Percentiles rank a stretch among this genome's conserved stretches.
Conservation (phyloP, 192 early-diverging fungal genomes). For the Umbelopsis sp. region DNA sequence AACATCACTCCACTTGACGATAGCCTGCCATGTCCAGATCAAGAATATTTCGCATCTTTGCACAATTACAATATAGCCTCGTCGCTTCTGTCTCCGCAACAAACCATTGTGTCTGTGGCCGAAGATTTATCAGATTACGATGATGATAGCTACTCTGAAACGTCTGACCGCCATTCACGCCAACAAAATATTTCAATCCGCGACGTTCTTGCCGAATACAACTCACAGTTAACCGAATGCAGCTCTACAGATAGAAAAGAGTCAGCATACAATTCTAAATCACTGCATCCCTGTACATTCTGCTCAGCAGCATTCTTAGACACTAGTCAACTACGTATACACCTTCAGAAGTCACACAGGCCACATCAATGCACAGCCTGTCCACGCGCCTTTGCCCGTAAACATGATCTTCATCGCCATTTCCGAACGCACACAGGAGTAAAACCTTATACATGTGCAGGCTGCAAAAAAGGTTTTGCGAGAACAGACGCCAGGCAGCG, state of each 20-base stretch:
- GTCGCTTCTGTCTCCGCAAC: background rate
- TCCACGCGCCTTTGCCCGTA: constrained; percentile 63
- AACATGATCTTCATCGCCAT: constrained; percentile 76
- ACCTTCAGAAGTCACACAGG: constrained; percentile 30
- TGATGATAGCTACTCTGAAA: background rate
- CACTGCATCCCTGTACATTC: background rate
- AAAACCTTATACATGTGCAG: constrained; percentile 64
- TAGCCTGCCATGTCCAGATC: background rate
- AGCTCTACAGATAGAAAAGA: too few relatives aligned
- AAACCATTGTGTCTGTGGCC: background rate
- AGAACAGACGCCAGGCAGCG: constrained; percentile 72
- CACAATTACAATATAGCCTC: background rate
- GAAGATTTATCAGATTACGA: background rate
- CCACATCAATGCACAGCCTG: constrained; percentile 67
- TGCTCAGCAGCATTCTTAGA: background rate
- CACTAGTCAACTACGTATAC: background rate
- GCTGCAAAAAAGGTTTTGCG: constrained; percentile 65
- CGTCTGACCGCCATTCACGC: background rate
- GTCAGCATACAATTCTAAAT: background rate
- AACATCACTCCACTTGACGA: background rate
- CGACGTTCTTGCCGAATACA: too few relatives aligned
- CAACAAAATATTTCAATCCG: background rate
- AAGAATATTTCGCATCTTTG: background rate
- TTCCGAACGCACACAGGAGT: constrained; percentile 56
- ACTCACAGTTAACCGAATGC: too few relatives aligned